Evolutionary conservation across 106 monocot species (phyloP).

Genomic region (Dioscorea dumetorum): DNA sequence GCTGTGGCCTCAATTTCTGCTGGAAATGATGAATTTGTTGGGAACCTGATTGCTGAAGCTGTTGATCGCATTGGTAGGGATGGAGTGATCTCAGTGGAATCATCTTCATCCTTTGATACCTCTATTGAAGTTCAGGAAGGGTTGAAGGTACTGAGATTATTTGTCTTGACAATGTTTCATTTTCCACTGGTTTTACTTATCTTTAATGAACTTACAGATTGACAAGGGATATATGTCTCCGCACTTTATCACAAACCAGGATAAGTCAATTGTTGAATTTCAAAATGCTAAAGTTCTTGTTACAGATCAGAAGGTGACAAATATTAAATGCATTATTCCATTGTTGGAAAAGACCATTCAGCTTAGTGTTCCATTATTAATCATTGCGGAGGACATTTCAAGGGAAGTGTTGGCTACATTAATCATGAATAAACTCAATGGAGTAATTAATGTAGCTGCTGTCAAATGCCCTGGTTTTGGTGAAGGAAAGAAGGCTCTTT

Average conservation of each 20-base stretch:
- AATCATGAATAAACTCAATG: slow-evolving; percentile 76
- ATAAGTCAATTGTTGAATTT: slow-evolving; percentile 86
- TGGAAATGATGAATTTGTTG: slow-evolving; percentile 66
- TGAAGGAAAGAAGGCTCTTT: slow-evolving; percentile 81
- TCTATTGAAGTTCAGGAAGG: slow-evolving; percentile 85
- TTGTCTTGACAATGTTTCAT: not conserved
- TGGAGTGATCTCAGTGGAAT: slow-evolving; percentile 61
- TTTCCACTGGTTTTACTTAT: not conserved
- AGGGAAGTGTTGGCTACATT: slow-evolving; percentile 67
- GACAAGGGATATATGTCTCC: slow-evolving; percentile 92
- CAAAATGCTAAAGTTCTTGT: slow-evolving; percentile 88
- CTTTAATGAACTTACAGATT: slow-evolving; percentile 35
- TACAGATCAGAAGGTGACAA: slow-evolving; percentile 76
- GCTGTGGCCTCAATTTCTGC: slow-evolving; percentile 59
- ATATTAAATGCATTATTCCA: slow-evolving; percentile 67
- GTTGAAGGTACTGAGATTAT: slow-evolving; percentile 61
- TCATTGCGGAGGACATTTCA: slow-evolving; percentile 92
- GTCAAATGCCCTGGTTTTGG: slow-evolving; percentile 90
- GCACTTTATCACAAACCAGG: slow-evolving; percentile 86
- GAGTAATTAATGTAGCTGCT: slow-evolving; percentile 84
- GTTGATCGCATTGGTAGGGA: slow-evolving; percentile 56
- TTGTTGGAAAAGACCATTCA: slow-evolving; percentile 81
- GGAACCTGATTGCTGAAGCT: slow-evolving; percentile 57
- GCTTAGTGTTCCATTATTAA: slow-evolving; percentile 78
- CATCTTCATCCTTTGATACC: slow-evolving; percentile 57